Evolutionary conservation across 306 rosid genomes (phyloP).

Genomic region (Notholithocarpus densiflorus): DNA sequence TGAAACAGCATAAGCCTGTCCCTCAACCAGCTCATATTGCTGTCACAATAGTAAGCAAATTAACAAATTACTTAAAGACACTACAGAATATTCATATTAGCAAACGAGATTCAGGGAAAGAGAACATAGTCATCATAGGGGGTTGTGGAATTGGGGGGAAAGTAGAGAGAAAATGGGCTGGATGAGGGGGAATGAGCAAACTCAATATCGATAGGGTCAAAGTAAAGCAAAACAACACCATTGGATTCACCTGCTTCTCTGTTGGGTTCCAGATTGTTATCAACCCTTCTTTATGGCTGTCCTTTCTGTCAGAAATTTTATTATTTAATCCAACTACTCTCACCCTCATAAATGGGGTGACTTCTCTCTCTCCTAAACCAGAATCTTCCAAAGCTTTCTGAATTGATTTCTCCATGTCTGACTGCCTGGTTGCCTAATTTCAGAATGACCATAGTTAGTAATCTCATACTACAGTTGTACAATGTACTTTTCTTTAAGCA

Average conservation of each 20-base stretch:
- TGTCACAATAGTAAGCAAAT: constrained; percentile 33
- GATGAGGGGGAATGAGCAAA: background rate
- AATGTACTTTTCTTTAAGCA: constrained; percentile 20
- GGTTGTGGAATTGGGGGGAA: background rate
- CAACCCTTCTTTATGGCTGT: constrained; percentile 61
- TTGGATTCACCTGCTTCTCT: constrained; percentile 52
- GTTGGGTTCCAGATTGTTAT: constrained; percentile 91
- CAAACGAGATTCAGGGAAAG: background rate
- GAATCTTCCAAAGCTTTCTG: constrained; percentile 76
- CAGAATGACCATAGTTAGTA: constrained; percentile 26
- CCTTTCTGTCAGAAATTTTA: constrained; percentile 30
- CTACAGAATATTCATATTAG: background rate
- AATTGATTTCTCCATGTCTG: constrained; percentile 65
- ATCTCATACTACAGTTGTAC: constrained; percentile 18
- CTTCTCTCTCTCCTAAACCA: constrained; percentile 64
- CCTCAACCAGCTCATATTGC: constrained; percentile 79
- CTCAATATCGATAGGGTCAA: background rate
- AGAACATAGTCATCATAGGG: background rate
- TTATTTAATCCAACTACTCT: constrained; percentile 71
- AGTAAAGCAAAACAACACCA: background rate
- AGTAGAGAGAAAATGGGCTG: background rate
- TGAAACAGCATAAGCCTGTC: constrained; percentile 64
- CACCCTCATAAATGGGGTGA: constrained; percentile 71
- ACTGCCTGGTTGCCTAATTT: constrained; percentile 64
- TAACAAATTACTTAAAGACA: constrained; percentile 17